Conservation (phyloP, 2,329 filamentous ascomycete species). For the Cladophialophora yegresii region DNA sequence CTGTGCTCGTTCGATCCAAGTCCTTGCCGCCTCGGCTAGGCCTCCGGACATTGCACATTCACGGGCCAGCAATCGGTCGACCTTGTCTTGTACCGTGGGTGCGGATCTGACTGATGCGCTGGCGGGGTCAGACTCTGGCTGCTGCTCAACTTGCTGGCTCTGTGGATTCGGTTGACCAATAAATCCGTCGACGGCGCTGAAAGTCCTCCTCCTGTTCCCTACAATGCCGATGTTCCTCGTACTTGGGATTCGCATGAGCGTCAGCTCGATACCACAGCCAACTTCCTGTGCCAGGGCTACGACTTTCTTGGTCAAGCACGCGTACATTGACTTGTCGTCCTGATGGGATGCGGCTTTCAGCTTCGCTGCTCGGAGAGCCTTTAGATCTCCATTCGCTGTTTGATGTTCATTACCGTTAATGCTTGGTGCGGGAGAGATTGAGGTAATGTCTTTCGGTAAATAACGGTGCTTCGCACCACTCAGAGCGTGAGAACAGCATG, state of each 20-base stretch:
- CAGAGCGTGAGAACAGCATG: slow-evolving; percentile 90
- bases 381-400: slow-evolving; percentile 46
- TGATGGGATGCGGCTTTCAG: slow-evolving; percentile 41
- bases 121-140: background rate
- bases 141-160: background rate
- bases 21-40: slow-evolving; percentile 47
- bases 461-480: slow-evolving; percentile 70
- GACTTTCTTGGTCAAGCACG: slow-evolving; percentile 79
- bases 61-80: slow-evolving; percentile 56
- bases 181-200: background rate
- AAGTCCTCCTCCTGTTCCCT: slow-evolving; percentile 55
- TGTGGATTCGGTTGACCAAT: background rate
- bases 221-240: slow-evolving; percentile 83
- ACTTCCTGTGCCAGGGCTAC: slow-evolving; percentile 68
- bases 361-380: slow-evolving; percentile 44
- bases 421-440: slow-evolving; percentile 1
- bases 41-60: slow-evolving; percentile 52
- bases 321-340: slow-evolving; percentile 69
- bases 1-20: slow-evolving; percentile 57
- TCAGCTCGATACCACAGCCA: slow-evolving; percentile 75
- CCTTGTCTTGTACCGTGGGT: background rate
- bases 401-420: slow-evolving; percentile 36
- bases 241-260: slow-evolving; percentile 87
- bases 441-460: slow-evolving; percentile 37
- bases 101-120: background rate